These are phyloP conservation scores for Beauveria sp. DNA, from an alignment of 2,329 filamentous ascomycete genomes.

Conservation along the genomic window DNA sequence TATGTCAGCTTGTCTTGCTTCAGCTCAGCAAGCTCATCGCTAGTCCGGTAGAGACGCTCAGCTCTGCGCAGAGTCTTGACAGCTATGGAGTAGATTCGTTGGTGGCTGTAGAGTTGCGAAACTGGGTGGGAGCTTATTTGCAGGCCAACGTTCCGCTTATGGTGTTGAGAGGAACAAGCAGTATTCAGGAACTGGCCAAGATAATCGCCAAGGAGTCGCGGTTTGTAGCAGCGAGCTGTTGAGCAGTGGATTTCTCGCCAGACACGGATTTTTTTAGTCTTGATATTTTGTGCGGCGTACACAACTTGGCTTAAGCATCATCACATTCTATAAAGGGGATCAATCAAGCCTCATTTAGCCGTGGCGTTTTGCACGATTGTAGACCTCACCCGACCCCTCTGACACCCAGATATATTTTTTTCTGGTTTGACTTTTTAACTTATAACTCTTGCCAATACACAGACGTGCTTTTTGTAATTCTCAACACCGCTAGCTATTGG, in stretches of 20 bases:
- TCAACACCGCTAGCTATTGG: too few species aligned
- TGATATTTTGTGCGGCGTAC: too few species aligned
- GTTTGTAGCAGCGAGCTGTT: neutral
- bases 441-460: too few species aligned
- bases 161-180: constrained; percentile 17
- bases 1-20: constrained; percentile 11
- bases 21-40: constrained; percentile 13
- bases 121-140: constrained; percentile 15
- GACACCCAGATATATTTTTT: too few species aligned
- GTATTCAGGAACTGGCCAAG: constrained; percentile 11
- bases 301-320: too few species aligned
- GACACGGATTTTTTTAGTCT: too few species aligned
- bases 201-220: neutral
- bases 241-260: neutral
- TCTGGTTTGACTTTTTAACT: too few species aligned
- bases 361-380: too few species aligned
- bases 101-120: constrained; percentile 23
- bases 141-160: constrained; percentile 18
- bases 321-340: too few species aligned
- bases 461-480: too few species aligned
- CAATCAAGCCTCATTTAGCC: too few species aligned
- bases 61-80: constrained; percentile 9
- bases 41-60: constrained; percentile 13
- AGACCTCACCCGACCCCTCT: too few species aligned
- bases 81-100: constrained; percentile 24